Evolutionary conservation across 2,329 filamentous ascomycete genomes (phyloP).

Genomic region (Chaetomium sp.): DNA sequence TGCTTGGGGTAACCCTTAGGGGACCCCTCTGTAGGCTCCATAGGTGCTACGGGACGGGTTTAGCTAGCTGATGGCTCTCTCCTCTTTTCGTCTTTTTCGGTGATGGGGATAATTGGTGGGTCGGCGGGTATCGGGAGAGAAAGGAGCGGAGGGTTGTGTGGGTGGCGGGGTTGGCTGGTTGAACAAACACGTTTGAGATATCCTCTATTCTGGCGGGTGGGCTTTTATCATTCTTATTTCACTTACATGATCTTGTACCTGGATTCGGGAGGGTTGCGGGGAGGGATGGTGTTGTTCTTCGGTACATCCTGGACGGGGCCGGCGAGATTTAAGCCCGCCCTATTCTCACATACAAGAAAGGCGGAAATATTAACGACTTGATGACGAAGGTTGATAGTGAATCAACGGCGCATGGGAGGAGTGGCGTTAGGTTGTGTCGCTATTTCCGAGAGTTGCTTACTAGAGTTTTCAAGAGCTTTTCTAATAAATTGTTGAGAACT

Average conservation of each 20-base stretch:
- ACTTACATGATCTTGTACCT: not conserved
- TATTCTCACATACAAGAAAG: conserved; percentile 2
- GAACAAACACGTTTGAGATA: conserved; percentile 18
- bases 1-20: not conserved
- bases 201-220: conserved; percentile 4
- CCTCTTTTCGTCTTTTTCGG: not conserved
- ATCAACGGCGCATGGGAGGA: not conserved
- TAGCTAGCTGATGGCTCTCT: not conserved
- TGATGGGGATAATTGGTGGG: not conserved
- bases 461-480: not conserved
- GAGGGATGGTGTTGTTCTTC: not conserved
- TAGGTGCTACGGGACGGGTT: not conserved
- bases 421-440: not conserved
- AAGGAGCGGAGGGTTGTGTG: not conserved
- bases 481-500: not conserved
- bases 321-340: not conserved
- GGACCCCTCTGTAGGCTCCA: not conserved
- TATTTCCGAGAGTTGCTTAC: not conserved
- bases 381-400: conserved; percentile 1
- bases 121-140: not conserved
- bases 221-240: not conserved
- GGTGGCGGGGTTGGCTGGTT: conserved; percentile 4
- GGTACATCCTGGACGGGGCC: not conserved
- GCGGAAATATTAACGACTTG: conserved; percentile 9
- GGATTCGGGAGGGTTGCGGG: not conserved